Base-by-base conservation (phyloP, 345 rosid species). In the Capsella bursapastoris region DNA sequence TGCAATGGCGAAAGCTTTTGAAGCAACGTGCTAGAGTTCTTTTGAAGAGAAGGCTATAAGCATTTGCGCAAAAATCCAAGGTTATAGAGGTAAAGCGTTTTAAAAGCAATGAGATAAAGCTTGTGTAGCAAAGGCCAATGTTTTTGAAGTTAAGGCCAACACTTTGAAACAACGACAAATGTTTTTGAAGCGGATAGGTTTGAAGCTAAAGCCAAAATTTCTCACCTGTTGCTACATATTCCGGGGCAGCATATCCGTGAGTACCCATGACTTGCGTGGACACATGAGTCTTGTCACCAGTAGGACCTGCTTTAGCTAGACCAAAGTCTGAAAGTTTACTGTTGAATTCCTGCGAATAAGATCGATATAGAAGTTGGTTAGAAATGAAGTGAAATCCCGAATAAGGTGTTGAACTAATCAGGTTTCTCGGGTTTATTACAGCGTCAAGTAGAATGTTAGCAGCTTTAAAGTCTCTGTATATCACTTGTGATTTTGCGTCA, bases 201-300 rank as follows among this genome's bases (percentile, higher is more conserved):
- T 49, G 5, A 61, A 41, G 48, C 16, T 8, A 70, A 47, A 31
- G 40, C 8, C 11, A 64, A 32, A 71, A n/a, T 7, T 41, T 71
- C 68, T 41, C 43, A 93, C 98, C 98, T 65, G 98, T 94, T 52
- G 98, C 98, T 78, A 94, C 87, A 71, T 94, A 94, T 80, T 94
- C 98, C 49, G 98, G 98, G 5, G 98, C 98, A 12, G 97, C 98
- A 55, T 94, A 94, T 13, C 98, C 98, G 7, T 85, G 96, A 53
- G 98, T 94, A 70, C 98, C 98, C 93, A 94, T 86, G 73, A 94
- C 96, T 77, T 90, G 98, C 48, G 98, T 94, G 40, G 98, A 91
- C 37, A 94, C 98, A 60, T 94, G 98, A 77, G 98, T 94, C 84
- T 82, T 81, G 70, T 91, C 98, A 44, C 98, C 98, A 1, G 97